A percentile compares a stretch with the other conserved stretches of the same genome.
Evolutionary conservation across 2,329 filamentous ascomycete species (phyloP).

Genomic region (Fusarium pseudograminearum): DNA sequence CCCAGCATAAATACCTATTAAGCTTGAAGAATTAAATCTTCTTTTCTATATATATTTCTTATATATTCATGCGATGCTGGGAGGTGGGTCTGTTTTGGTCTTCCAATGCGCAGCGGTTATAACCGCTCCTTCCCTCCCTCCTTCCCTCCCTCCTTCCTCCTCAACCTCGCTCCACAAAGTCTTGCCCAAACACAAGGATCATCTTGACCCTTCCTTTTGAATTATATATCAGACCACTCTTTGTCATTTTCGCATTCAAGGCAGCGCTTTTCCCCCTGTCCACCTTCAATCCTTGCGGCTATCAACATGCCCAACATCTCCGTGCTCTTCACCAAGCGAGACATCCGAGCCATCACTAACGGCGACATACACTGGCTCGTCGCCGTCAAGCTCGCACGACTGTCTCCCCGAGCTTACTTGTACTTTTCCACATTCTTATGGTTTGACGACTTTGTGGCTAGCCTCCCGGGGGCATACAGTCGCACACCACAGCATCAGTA

Average conservation of each 20-base stretch:
- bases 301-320: not conserved
- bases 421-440: not conserved
- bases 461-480: not conserved
- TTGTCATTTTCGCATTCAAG: too few relatives aligned
- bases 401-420: rapidly evolving
- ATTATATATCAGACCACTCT: not conserved
- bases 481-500: not conserved
- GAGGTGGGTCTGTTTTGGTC: too few relatives aligned
- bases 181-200: not conserved
- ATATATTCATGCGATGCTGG: not conserved
- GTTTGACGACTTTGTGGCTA: not conserved
- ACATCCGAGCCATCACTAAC: not conserved
- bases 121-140: not conserved
- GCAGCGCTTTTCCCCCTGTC: not conserved
- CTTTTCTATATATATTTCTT: not conserved
- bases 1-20: not conserved
- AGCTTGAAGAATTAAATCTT: rapidly evolving
- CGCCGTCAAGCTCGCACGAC: not conserved
- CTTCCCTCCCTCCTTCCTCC: not conserved
- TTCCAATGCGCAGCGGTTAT: too few relatives aligned
- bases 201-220: not conserved
- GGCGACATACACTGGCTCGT: not conserved
- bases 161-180: not conserved
- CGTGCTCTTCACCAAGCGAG: not conserved
- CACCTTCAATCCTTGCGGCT: not conserved